Evolutionary conservation across 352 stramenopile species (phyloP).

Genomic region (Blastocystis sp.): DNA sequence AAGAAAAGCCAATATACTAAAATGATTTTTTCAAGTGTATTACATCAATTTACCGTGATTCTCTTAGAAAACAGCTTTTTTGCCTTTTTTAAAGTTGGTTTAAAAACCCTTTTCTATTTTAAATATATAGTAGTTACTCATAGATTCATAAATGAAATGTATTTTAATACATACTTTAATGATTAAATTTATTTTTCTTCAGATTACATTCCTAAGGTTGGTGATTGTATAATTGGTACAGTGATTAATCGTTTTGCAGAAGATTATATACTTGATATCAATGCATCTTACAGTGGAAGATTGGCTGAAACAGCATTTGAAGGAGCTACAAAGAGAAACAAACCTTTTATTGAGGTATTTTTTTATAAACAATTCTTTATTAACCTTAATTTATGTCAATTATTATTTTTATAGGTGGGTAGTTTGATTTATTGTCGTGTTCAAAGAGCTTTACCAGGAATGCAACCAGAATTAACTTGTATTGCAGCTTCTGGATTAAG

Average conservation of each 20-base stretch:
- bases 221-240: slow-evolving; percentile 33
- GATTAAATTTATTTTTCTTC: no score
- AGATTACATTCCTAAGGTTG: slow-evolving; percentile 24
- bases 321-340: slow-evolving; percentile 30
- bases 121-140: no score
- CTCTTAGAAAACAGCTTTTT: no score
- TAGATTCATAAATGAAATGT: no score
- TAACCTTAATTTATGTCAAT: no score
- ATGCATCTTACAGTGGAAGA: slow-evolving; percentile 11
- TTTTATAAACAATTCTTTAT: not conserved
- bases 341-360: slow-evolving; percentile 16
- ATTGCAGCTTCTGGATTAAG: slow-evolving; percentile 10
- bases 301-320: slow-evolving; percentile 19
- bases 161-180: no score
- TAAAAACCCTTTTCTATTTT: no score
- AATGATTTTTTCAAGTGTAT: no score
- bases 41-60: no score
- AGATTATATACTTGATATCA: slow-evolving; percentile 30
- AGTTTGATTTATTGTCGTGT: slow-evolving; percentile 25
- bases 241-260: slow-evolving; percentile 21
- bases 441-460: slow-evolving; percentile 24
- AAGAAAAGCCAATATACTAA: no score
- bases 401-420: slow-evolving; percentile 23
- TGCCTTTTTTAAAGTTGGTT: no score
- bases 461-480: slow-evolving; percentile 23